These are phyloP conservation scores for Pseudovirgaria hyperparasitica DNA, from an alignment of 2,329 filamentous ascomycete genomes.

Conservation along the genomic window DNA sequence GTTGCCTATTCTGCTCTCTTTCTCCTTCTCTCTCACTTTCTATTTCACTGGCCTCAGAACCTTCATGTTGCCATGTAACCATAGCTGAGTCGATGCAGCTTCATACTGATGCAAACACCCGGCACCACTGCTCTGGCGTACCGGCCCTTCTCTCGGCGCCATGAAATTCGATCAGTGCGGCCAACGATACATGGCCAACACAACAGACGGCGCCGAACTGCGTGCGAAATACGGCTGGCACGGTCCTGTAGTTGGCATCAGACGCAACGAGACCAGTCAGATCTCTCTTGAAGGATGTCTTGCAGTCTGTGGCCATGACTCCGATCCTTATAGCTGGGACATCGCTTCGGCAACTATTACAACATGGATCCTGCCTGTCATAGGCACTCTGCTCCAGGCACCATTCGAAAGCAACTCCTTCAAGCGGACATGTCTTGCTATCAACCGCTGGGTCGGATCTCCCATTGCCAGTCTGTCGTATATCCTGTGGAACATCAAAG, in stretches of 20 bases:
- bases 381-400: conserved; percentile 26
- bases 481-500: conserved; percentile 29
- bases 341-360: conserved; percentile 22
- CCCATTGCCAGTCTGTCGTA: conserved; percentile 25
- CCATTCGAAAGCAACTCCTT: conserved; percentile 29
- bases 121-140: no score
- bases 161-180: no score
- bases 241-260: conserved; percentile 9
- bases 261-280: conserved; percentile 12
- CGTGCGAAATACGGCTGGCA: conserved; percentile 3
- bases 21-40: neutral
- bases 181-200: no score
- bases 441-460: conserved; percentile 23
- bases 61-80: neutral
- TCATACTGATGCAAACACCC: neutral
- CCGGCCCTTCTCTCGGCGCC: no score
- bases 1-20: neutral
- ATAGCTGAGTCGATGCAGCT: neutral
- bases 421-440: conserved; percentile 22
- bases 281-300: conserved; percentile 21
- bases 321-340: conserved; percentile 20
- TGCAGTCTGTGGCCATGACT: conserved; percentile 19
- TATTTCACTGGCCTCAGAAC: neutral
- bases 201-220: no score
- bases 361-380: conserved; percentile 27